phyloP scores from a whole-genome alignment of 2,329 filamentous ascomycete genomes.

The Sarocladium brachiariae region DNA sequence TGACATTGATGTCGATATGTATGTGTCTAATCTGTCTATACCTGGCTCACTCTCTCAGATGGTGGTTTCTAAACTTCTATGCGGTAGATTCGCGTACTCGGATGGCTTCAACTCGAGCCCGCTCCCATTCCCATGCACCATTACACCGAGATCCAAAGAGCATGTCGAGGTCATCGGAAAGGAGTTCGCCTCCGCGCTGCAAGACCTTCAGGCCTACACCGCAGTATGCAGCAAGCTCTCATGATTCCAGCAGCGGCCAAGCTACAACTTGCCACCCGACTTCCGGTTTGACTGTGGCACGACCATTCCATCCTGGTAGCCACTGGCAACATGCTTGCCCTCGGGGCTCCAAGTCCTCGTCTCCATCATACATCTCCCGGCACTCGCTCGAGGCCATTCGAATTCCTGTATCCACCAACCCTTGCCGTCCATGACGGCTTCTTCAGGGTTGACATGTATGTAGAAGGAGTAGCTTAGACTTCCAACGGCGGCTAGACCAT shows the following conservation, averaged over 20 bases:
- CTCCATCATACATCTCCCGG: conserved; percentile 40
- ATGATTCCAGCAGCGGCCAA: conserved; percentile 13
- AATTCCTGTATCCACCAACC: conserved; percentile 50
- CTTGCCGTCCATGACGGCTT: conserved; percentile 39
- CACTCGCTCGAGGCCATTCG: conserved; percentile 38
- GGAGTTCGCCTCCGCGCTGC: conserved; percentile 22
- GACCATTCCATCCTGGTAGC: conserved; percentile 46
- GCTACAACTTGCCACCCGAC: not conserved
- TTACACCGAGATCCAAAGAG: conserved; percentile 25
- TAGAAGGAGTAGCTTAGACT: conserved; percentile 46
- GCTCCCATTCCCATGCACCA: conserved; percentile 32
- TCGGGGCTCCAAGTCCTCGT: conserved; percentile 47
- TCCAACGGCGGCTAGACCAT: conserved; percentile 32
- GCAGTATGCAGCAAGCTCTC: conserved; percentile 17
- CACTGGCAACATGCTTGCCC: conserved; percentile 46
- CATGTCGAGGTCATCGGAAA: conserved; percentile 26
- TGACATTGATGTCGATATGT: conserved; percentile 33
- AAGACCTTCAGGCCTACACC: conserved; percentile 21
- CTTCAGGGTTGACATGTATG: conserved; percentile 41
- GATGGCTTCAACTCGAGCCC: conserved; percentile 37
- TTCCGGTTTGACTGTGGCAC: conserved; percentile 19
- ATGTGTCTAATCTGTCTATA: conserved; percentile 13
- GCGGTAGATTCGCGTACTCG: conserved; percentile 30
- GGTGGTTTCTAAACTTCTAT: not conserved
- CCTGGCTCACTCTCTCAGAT: no score